A percentile compares a stretch with the other conserved stretches of the same genome.
These are phyloP conservation scores for Boletus huronensis DNA, from an alignment of 768 basidiomycete species.

Conservation along the genomic window DNA sequence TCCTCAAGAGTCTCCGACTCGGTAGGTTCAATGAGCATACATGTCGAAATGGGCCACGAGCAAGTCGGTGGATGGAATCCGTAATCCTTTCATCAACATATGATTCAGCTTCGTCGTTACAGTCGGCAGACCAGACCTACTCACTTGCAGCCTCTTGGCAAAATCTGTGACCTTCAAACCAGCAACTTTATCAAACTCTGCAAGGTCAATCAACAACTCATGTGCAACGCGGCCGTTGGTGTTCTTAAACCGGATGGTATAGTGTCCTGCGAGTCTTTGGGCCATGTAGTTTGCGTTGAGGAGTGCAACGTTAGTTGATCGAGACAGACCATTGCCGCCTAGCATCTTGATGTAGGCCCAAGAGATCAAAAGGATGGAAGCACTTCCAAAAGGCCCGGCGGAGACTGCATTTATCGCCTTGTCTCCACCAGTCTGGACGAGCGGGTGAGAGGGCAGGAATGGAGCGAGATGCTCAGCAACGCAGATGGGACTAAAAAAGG, in stretches of 20 bases:
- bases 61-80: conserved; percentile 97
- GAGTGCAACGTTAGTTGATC: conserved; percentile 83
- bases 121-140: neutral
- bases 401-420: conserved; percentile 84
- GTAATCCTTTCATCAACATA: conserved; percentile 55
- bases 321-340: conserved; percentile 85
- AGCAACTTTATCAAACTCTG: conserved; percentile 88
- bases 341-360: conserved; percentile 99
- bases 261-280: conserved; percentile 76
- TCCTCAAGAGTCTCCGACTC: conserved; percentile 94
- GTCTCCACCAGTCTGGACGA: conserved; percentile 61
- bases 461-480: conserved; percentile 90
- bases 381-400: conserved; percentile 90
- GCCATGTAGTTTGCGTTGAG: conserved; percentile 99
- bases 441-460: conserved; percentile 89
- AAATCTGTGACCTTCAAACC: conserved; percentile 94
- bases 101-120: neutral
- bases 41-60: conserved; percentile 96
- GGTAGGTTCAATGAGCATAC: conserved; percentile 97
- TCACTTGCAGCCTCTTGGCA: conserved; percentile 89
- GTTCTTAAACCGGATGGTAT: conserved; percentile 87
- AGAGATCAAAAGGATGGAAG: conserved; percentile 92
- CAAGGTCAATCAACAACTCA: conserved; percentile 91
- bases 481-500: conserved; percentile 71
- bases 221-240: conserved; percentile 91